Conservation (phyloP, 2,329 filamentous ascomycete species). For the Pseudonectria buxi region DNA sequence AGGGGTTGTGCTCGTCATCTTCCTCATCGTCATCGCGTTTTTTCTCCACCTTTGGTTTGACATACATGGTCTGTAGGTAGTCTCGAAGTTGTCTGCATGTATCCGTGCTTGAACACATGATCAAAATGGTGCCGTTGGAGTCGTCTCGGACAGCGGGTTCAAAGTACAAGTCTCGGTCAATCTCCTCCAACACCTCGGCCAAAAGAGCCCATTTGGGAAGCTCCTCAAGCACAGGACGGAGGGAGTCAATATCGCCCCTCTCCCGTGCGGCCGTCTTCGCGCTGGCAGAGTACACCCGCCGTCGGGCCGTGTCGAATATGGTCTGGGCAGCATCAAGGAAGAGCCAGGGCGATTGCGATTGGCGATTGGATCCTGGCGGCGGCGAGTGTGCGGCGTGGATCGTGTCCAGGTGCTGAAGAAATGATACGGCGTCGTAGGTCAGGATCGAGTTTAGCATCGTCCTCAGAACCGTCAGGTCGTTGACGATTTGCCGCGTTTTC, state of each 20-base stretch:
- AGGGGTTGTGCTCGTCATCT: slow-evolving; percentile 54
- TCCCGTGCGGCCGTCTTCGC: slow-evolving; percentile 45
- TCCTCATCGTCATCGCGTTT: slow-evolving; percentile 22
- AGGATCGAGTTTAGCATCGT: slow-evolving; percentile 76
- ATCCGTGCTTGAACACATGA: slow-evolving; percentile 88
- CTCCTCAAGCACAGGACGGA: slow-evolving; percentile 82
- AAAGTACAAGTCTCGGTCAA: slow-evolving; percentile 83
- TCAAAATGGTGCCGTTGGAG: slow-evolving; percentile 84
- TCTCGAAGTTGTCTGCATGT: slow-evolving; percentile 86
- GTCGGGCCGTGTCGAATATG: slow-evolving; percentile 85
- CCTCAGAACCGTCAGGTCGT: slow-evolving; percentile 76
- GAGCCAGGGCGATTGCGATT: slow-evolving; percentile 91
- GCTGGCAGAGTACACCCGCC: slow-evolving; percentile 73
- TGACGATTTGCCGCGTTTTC: slow-evolving; percentile 91
- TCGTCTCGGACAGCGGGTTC: slow-evolving; percentile 71
- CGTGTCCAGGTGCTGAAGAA: slow-evolving; percentile 88
- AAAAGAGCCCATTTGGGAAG: slow-evolving; percentile 89
- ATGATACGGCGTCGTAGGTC: slow-evolving; percentile 81
- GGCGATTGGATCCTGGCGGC: slow-evolving; percentile 75
- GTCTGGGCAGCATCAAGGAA: slow-evolving; percentile 93
- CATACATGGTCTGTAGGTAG: slow-evolving; percentile 85
- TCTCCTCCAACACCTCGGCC: slow-evolving; percentile 86
- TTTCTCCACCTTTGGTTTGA: slow-evolving; percentile 49
- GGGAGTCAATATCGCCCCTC: slow-evolving; percentile 45
- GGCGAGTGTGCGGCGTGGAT: slow-evolving; percentile 88